Conservation (phyloP, 495 filamentous ascomycete genomes). For the Extremus antarcticus region DNA sequence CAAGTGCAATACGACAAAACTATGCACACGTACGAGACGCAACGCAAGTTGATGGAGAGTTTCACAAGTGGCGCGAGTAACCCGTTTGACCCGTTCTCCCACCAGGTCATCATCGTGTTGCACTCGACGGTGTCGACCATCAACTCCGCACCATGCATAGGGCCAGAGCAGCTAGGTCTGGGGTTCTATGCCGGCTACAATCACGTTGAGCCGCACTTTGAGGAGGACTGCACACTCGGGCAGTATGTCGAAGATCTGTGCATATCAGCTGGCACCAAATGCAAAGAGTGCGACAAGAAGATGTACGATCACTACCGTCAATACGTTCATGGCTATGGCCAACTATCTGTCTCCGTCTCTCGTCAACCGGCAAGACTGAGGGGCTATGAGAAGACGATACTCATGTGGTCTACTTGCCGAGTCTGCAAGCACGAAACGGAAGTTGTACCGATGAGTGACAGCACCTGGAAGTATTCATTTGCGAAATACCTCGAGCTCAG, state of each 20-base stretch:
- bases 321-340: conserved; percentile 93
- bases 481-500: conserved; percentile 94
- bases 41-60: conserved; percentile 90
- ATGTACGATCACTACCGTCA: conserved; percentile 93
- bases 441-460: conserved; percentile 85
- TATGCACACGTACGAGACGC: conserved; percentile 83
- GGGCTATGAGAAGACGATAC: conserved; percentile 65
- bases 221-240: conserved; percentile 82
- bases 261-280: conserved; percentile 58
- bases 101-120: conserved; percentile 92
- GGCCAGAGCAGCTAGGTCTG: conserved; percentile 74
- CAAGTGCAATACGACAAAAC: conserved; percentile 95
- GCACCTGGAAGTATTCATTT: conserved; percentile 97
- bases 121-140: conserved; percentile 85
- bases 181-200: conserved; percentile 86
- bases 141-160: conserved; percentile 83
- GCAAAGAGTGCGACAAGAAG: conserved; percentile 71
- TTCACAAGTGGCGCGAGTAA: conserved; percentile 73
- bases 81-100: conserved; percentile 84
- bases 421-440: conserved; percentile 81
- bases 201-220: conserved; percentile 54
- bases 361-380: conserved; percentile 58
- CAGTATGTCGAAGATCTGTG: conserved; percentile 94
- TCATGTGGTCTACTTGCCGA: conserved; percentile 98
- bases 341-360: conserved; percentile 80